phyloP scores from a whole-genome alignment of 1,284 basidiomycete genomes.

The Sporisorium reilianum region DNA sequence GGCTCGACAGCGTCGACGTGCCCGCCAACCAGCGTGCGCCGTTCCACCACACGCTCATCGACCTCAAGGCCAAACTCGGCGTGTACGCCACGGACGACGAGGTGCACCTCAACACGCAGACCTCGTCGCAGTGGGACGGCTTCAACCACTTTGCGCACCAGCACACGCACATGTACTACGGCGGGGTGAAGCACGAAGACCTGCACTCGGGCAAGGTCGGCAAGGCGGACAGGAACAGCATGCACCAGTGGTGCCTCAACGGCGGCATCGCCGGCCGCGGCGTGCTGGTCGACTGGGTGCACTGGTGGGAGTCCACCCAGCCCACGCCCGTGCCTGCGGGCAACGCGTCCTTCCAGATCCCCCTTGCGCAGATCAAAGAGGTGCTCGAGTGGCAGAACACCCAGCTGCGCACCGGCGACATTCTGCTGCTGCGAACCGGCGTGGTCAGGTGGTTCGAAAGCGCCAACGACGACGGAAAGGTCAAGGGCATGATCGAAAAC shows the following conservation, averaged over 20 bases:
- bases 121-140: slow-evolving; percentile 48
- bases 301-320: slow-evolving; percentile 48
- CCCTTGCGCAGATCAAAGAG: slow-evolving; percentile 36
- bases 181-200: slow-evolving; percentile 40
- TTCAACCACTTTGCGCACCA: slow-evolving; percentile 52
- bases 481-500: slow-evolving; percentile 40
- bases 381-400: slow-evolving; percentile 37
- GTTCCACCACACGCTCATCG: slow-evolving; percentile 36
- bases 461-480: slow-evolving; percentile 25
- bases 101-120: slow-evolving; percentile 49
- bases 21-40: slow-evolving; percentile 34
- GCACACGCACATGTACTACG: slow-evolving; percentile 30
- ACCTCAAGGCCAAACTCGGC: slow-evolving; percentile 38
- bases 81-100: slow-evolving; percentile 52
- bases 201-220: slow-evolving; percentile 28
- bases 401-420: slow-evolving; percentile 26
- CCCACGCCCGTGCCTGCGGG: slow-evolving; percentile 22
- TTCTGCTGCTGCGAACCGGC: slow-evolving; percentile 37
- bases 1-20: slow-evolving; percentile 45
- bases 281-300: slow-evolving; percentile 48
- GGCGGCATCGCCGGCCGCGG: slow-evolving; percentile 44
- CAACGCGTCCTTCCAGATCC: slow-evolving; percentile 38
- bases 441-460: slow-evolving; percentile 46
- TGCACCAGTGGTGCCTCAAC: slow-evolving; percentile 41
- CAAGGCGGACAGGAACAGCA: slow-evolving; percentile 34